Base-by-base conservation (phyloP, 2,329 filamentous ascomycete genomes). In the Botrytis pseudocinerea region DNA sequence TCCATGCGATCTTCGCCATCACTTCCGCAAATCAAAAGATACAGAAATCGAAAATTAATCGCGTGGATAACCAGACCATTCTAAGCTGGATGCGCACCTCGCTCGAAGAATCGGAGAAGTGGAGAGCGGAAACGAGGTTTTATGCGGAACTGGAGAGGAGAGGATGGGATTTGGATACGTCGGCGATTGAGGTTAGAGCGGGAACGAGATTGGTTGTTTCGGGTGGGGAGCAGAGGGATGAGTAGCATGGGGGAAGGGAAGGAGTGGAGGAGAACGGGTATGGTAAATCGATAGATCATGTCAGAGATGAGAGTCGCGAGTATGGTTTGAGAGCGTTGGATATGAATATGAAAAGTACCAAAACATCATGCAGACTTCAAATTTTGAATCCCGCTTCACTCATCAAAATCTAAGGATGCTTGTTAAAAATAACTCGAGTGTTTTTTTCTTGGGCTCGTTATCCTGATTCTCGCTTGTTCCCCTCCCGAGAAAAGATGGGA, bases 121-220 rank as follows among this genome's bases (percentile, higher is more conserved):
- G 38, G 18, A 69, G 54, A 59, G 32, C 54, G 3, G n/a, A 42
- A 6, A 35, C 7, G 8, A 44, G 70, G 0, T 48, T 76, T 2
- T 72, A 76, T 72, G 80, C 82, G 4, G 82, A 84, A 78, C 82
- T 84, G 71, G 80, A 76, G 73, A 80, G 80, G 48, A 82, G 78
- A 46, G 92, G 92, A 0, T 95, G 92, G 92, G 88, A 94, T 81
- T 77, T 92, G 64, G 83, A 88, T 72, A 85, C 85, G 69, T 85
- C 85, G 57, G 90, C 89, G 9, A 83, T 95, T 77, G 92, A 94
- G 83, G 94, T 91, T 28, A 85, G 83, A 73, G 83, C 87, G 64
- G 89, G 87, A 18, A 78, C 79, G 71, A 80, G 84, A 73, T 74
- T 85, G 71, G 70, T n/a, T 25, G 54, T 69, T 44, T 32, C 6